phyloP scores from a whole-genome alignment of 2,329 filamentous ascomycete species.

The Botrytis fragariae region DNA sequence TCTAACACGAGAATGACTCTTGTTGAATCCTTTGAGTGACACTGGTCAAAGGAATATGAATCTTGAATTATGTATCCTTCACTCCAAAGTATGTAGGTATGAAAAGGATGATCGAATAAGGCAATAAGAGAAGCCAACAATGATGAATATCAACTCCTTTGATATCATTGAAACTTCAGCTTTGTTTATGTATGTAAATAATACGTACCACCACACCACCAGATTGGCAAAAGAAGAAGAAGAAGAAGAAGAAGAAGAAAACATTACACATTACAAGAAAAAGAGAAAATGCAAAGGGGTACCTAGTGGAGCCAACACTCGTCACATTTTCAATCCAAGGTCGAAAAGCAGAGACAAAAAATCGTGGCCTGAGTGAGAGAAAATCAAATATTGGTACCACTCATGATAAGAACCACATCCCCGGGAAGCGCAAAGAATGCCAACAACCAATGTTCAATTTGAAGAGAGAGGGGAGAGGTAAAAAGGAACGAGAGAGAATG shows the following conservation, averaged over 20 bases:
- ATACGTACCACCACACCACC: neutral
- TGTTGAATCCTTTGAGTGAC: neutral
- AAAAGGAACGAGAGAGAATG: neutral
- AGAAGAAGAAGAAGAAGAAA: neutral
- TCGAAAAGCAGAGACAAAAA: neutral
- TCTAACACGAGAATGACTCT: neutral
- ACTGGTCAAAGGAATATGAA: constrained; percentile 2
- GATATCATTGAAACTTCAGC: neutral
- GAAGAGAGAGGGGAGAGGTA: neutral
- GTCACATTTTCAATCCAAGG: constrained; percentile 2
- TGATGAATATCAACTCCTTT: neutral
- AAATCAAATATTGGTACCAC: neutral
- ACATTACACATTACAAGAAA: neutral
- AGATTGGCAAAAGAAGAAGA: neutral
- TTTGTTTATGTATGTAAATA: neutral
- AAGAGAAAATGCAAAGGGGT: constrained; percentile 2
- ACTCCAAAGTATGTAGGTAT: neutral
- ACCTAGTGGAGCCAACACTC: constrained; percentile 6
- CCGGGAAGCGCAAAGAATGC: neutral
- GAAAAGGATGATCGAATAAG: neutral
- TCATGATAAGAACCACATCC: neutral
- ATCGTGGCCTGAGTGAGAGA: neutral
- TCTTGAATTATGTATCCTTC: neutral
- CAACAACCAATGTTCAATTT: neutral
- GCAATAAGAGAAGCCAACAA: neutral